Evolutionary conservation across 805 yeast genomes (phyloP).

Genomic region (Spathaspora gorwiae): DNA sequence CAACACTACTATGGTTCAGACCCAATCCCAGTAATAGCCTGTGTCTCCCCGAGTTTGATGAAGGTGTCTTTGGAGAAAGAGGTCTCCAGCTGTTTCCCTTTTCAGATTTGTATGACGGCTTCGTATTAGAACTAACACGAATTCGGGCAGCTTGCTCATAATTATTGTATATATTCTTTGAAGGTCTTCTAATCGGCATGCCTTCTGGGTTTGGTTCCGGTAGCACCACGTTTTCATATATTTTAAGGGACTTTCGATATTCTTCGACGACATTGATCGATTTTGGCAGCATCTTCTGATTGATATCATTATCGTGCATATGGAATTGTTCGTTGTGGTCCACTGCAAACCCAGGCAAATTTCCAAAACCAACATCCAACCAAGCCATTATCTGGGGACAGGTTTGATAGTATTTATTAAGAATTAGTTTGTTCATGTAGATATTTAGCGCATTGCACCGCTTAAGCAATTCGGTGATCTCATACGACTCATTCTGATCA

Average conservation of each 20-base stretch:
- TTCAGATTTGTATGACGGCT: too few species aligned
- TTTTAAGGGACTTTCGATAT: constrained; percentile 9
- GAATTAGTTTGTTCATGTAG: constrained; percentile 22
- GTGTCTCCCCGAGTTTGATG: too few species aligned
- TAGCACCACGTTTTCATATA: background rate
- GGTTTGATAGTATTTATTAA: constrained; percentile 21
- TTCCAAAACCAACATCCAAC: constrained; percentile 20
- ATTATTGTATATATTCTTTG: too few species aligned
- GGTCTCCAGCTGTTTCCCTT: too few species aligned
- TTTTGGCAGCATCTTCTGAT: constrained; percentile 15
- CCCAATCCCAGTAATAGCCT: too few species aligned
- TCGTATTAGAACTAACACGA: too few species aligned
- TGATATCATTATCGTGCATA: constrained; percentile 15
- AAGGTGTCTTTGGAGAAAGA: too few species aligned
- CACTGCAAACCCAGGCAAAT: constrained; percentile 28
- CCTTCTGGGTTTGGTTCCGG: background rate
- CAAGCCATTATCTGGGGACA: constrained; percentile 24
- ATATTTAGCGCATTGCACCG: constrained; percentile 25
- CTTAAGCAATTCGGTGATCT: constrained; percentile 13
- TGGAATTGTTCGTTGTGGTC: constrained; percentile 6
- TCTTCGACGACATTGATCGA: constrained; percentile 19
- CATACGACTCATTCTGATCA: constrained; percentile 2
- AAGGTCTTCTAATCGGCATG: too few species aligned
- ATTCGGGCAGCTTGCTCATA: too few species aligned
- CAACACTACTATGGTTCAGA: too few species aligned